phyloP scores from a whole-genome alignment of 352 stramenopile genomes.

The Phytopythium montanum region DNA sequence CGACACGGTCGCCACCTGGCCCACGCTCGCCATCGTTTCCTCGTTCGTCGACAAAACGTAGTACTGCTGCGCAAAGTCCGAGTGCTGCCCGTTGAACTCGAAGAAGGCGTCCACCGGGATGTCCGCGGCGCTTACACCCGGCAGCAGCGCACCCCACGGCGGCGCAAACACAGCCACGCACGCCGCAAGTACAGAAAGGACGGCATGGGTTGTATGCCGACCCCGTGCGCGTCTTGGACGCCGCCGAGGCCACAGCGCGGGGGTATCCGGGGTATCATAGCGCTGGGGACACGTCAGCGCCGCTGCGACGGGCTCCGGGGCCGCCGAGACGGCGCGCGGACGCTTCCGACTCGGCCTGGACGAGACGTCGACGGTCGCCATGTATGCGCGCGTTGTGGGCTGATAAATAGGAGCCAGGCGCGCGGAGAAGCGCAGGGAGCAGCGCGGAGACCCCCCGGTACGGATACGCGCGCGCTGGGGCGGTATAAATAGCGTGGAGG shows the following conservation, averaged over 20 bases:
- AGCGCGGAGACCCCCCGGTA: not conserved
- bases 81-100: slow-evolving; percentile 50
- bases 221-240: not conserved
- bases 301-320: not conserved
- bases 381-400: not conserved
- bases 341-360: not conserved
- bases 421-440: not conserved
- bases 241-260: not conserved
- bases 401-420: not conserved
- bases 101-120: slow-evolving; percentile 46
- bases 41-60: slow-evolving; percentile 38
- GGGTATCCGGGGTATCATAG: not conserved
- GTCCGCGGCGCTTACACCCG: slow-evolving; percentile 8
- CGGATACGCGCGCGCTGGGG: not conserved
- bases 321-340: not conserved
- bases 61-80: slow-evolving; percentile 68
- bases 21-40: slow-evolving; percentile 19
- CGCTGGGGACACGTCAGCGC: not conserved
- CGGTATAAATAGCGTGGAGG: not conserved
- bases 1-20: slow-evolving; percentile 24
- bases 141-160: slow-evolving; percentile 6
- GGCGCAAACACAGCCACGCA: not conserved
- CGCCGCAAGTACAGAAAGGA: not conserved
- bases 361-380: not conserved
- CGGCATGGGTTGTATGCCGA: not conserved